Percentiles rank a stretch among this genome's conserved stretches.
These are phyloP conservation scores for Aureobasidium musti DNA, from an alignment of 2,329 filamentous ascomycete species.

Conservation along the genomic window DNA sequence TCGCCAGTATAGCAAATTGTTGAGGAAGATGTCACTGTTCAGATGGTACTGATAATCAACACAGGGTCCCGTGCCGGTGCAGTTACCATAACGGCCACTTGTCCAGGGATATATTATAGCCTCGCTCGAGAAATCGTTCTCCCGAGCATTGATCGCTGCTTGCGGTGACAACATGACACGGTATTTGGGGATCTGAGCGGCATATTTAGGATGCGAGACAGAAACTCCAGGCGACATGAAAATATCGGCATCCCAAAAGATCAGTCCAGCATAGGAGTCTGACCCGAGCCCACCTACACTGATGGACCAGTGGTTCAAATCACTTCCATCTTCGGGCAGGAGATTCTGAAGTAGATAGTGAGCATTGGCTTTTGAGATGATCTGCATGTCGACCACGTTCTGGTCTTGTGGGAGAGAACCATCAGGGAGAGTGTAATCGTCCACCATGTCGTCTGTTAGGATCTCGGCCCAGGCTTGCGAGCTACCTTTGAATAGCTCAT, in stretches of 20 bases:
- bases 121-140: constrained; percentile 57
- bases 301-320: constrained; percentile 59
- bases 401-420: constrained; percentile 60
- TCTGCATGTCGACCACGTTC: constrained; percentile 59
- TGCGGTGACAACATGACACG: constrained; percentile 60
- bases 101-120: constrained; percentile 70
- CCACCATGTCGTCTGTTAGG: constrained; percentile 63
- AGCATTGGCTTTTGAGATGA: constrained; percentile 57
- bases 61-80: constrained; percentile 62
- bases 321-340: constrained; percentile 52
- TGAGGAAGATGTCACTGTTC: constrained; percentile 68
- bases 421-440: constrained; percentile 60
- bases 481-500: constrained; percentile 58
- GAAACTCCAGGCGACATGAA: constrained; percentile 70
- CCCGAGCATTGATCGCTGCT: constrained; percentile 60
- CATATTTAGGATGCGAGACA: constrained; percentile 62
- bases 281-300: constrained; percentile 68
- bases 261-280: constrained; percentile 65
- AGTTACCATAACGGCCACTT: constrained; percentile 66
- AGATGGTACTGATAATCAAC: constrained; percentile 73
- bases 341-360: constrained; percentile 62
- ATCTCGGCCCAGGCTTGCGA: constrained; percentile 63
- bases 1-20: constrained; percentile 62
- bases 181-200: constrained; percentile 65
- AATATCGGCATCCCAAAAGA: constrained; percentile 68